Base-by-base conservation (phyloP, 1,284 basidiomycete species). In the Trichosporon coremiiforme region DNA sequence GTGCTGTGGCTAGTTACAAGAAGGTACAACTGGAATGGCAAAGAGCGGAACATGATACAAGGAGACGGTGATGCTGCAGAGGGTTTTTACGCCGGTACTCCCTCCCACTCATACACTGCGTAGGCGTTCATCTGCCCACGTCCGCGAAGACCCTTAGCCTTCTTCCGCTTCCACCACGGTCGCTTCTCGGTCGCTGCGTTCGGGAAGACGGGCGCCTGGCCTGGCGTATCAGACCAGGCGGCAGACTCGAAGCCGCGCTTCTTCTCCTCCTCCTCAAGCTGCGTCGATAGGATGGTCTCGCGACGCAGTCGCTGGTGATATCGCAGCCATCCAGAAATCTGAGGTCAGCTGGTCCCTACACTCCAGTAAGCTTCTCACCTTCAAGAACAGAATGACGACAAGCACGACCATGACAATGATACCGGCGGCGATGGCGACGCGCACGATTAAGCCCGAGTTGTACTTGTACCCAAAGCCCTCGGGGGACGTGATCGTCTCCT, bases 101-200 rank as follows among this genome's bases (percentile, higher is more conserved):
- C 81, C 70, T 82, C 80, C 81, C 81, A 82, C 71, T 82, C 81
- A 31, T 78, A 73, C n/a, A 81, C 77, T 9, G 73, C 77, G 64
- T 75, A 80, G 22, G 81, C 81, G 69, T 82, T 82, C 29, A 75
- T 78, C n/a, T 76, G 76, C 7, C 77, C 79, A 41, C 80, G 69
- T 66, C 75, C 53, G 12, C 69, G 67, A n/a, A 73, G 72, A 20
- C 60, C 66, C 66, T 70, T 78, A 1, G 72, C 70, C 65, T 76
- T 66, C 63, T 78, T 74, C 69, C 70, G 57, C 47, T 67, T 55
- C 71, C 75, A 74, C 70, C 69, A 73, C 68, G n/a, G 29, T 35
- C 53, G 33, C 47, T 12, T 50, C 38, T 8, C 55, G 13, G 63
- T 22, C 47, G 33, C 65, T 53, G 13, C 38, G n/a, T 45, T 71